Evolutionary conservation across 495 filamentous ascomycete genomes (phyloP).

Genomic region (Bacidia rubella): DNA sequence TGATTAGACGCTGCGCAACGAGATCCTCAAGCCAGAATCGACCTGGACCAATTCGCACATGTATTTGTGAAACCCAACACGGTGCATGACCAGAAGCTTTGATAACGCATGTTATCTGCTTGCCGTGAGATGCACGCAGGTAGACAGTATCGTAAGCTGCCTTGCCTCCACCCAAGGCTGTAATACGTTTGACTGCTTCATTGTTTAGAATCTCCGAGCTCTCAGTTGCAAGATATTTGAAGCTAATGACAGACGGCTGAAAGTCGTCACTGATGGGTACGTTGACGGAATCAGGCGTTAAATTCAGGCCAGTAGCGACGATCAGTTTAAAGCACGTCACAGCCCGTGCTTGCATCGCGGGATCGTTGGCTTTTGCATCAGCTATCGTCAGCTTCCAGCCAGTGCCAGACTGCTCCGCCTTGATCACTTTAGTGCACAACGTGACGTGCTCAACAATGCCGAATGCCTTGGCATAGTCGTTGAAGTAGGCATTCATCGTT

Average conservation of each 20-base stretch:
- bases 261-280: slow-evolving; percentile 40
- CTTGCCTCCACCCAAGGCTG: slow-evolving; percentile 60
- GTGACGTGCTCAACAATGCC: slow-evolving; percentile 40
- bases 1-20: slow-evolving; percentile 46
- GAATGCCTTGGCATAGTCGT: slow-evolving; percentile 47
- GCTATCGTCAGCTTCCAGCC: too few species aligned
- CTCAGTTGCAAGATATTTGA: slow-evolving; percentile 39
- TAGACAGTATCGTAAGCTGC: slow-evolving; percentile 69
- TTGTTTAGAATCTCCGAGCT: slow-evolving; percentile 25
- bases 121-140: slow-evolving; percentile 46
- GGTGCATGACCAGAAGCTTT: slow-evolving; percentile 63
- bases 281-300: slow-evolving; percentile 40
- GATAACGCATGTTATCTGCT: slow-evolving; percentile 66
- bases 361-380: neutral
- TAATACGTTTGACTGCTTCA: slow-evolving; percentile 29
- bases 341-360: too few species aligned
- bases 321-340: slow-evolving; percentile 45
- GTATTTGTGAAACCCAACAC: slow-evolving; percentile 51
- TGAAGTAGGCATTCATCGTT: slow-evolving; percentile 52
- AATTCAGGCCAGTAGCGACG: slow-evolving; percentile 58
- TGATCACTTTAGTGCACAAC: slow-evolving; percentile 34
- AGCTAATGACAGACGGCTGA: slow-evolving; percentile 48
- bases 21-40: slow-evolving; percentile 50
- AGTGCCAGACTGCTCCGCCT: slow-evolving; percentile 34
- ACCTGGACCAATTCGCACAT: slow-evolving; percentile 38